Percentiles rank a stretch among this genome's conserved stretches.
phyloP scores from a whole-genome alignment of 208 protist genomes.

The Trypanosoma boissoni region DNA sequence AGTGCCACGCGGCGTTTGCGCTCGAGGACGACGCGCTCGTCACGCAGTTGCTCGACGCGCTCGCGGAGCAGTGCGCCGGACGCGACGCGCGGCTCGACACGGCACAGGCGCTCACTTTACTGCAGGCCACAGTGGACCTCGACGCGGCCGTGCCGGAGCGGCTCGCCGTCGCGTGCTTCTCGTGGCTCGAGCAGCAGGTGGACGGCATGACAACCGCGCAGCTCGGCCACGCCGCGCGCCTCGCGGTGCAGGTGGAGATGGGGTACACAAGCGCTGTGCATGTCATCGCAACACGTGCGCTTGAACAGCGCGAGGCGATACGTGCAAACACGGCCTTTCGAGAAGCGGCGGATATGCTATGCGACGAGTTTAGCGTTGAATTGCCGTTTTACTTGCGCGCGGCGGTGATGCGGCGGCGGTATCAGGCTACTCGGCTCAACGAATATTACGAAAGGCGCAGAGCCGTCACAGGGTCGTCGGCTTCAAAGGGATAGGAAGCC shows the following conservation, averaged over 20 bases:
- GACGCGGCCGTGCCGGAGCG: constrained; percentile 42
- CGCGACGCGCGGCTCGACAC: constrained; percentile 53
- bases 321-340: constrained; percentile 37
- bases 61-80: constrained; percentile 58
- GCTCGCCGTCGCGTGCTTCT: constrained; percentile 55
- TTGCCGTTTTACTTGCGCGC: constrained; percentile 44
- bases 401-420: constrained; percentile 42
- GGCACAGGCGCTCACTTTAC: constrained; percentile 55
- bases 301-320: constrained; percentile 69
- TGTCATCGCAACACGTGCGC: constrained; percentile 52
- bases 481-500: too few relatives aligned
- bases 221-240: constrained; percentile 47
- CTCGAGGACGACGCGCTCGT: constrained; percentile 54
- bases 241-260: constrained; percentile 78
- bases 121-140: constrained; percentile 51
- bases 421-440: constrained; percentile 36
- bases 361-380: constrained; percentile 80
- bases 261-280: constrained; percentile 65
- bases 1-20: constrained; percentile 64
- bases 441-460: constrained; percentile 24
- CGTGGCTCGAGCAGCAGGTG: constrained; percentile 52
- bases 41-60: constrained; percentile 24
- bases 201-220: constrained; percentile 41
- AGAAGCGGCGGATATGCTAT: constrained; percentile 57
- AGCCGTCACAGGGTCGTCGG: not conserved